Evolutionary conservation across 1,284 basidiomycete species (phyloP).

Genomic region (Cryptococcus jaspeensis): DNA sequence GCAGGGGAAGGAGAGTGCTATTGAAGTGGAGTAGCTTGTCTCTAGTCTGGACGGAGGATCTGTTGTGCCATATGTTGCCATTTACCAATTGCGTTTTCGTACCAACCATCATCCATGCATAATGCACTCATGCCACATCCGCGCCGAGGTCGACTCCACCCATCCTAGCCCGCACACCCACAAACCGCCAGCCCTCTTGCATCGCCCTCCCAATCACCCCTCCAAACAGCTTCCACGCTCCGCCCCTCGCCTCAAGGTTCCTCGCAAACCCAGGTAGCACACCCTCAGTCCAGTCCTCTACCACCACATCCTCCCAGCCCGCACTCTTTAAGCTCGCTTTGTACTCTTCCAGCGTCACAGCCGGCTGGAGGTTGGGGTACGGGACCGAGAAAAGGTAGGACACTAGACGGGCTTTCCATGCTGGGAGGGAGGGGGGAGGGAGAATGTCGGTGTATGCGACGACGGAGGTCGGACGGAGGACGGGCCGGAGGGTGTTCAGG

Average conservation of each 20-base stretch:
- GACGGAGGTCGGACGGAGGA: constrained; percentile 57
- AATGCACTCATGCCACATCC: no score
- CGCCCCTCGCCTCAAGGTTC: constrained; percentile 56
- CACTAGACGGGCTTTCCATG: constrained; percentile 28
- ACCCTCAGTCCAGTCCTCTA: constrained; percentile 62
- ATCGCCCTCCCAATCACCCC: constrained; percentile 52
- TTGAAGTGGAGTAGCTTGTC: constrained; percentile 43
- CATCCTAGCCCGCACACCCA: constrained; percentile 57
- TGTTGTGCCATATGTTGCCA: background rate
- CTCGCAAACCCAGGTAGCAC: constrained; percentile 63
- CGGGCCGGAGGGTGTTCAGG: constrained; percentile 52
- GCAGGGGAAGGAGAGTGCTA: constrained; percentile 28
- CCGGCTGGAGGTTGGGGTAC: constrained; percentile 55
- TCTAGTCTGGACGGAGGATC: background rate
- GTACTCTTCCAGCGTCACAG: constrained; percentile 55
- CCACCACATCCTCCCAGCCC: constrained; percentile 59
- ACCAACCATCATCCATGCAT: no score
- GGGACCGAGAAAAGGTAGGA: constrained; percentile 55
- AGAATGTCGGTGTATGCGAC: constrained; percentile 66
- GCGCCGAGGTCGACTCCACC: background rate
- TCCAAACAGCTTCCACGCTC: constrained; percentile 57
- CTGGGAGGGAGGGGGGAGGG: constrained; percentile 24
- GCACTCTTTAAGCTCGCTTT: constrained; percentile 53
- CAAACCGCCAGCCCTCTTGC: constrained; percentile 57
- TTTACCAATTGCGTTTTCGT: no score